These are phyloP conservation scores for Tetragonia tetragonoides DNA, from an alignment of 148 eudicot genomes.

Conservation along the genomic window DNA sequence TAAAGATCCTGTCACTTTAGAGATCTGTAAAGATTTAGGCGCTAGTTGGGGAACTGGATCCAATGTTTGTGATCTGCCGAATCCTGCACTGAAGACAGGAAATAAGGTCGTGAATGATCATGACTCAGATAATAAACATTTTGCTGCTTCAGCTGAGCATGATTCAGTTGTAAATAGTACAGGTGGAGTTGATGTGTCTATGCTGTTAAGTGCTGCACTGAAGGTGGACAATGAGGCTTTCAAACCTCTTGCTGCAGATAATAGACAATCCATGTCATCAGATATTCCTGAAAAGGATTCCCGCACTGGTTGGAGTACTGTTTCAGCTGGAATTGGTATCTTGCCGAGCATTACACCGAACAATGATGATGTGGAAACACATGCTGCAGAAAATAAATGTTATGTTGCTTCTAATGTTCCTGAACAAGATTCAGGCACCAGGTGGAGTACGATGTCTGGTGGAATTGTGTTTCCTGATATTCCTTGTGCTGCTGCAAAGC, in stretches of 20 bases:
- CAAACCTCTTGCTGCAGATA: constrained; percentile 13
- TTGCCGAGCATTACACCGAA: constrained; percentile 7
- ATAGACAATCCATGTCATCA: constrained; percentile 5
- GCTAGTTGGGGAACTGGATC: constrained; percentile 15
- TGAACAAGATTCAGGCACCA: constrained; percentile 13
- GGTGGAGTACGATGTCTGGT: constrained; percentile 24
- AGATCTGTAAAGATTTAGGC: constrained; percentile 14
- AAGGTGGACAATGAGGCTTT: constrained; percentile 15
- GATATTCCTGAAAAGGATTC: constrained; percentile 15
- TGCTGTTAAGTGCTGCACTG: constrained; percentile 19
- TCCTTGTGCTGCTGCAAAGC: constrained; percentile 17
- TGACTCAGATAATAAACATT: constrained; percentile 13
- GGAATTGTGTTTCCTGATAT: constrained; percentile 21
- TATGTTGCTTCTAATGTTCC: constrained; percentile 6
- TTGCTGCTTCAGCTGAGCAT: constrained; percentile 19
- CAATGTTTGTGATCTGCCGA: constrained; percentile 16
- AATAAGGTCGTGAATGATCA: constrained; percentile 13
- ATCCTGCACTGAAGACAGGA: not conserved
- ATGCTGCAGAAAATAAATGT: constrained; percentile 12
- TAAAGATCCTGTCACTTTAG: constrained; percentile 17
- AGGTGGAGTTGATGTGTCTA: constrained; percentile 17
- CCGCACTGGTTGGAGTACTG: constrained; percentile 15
- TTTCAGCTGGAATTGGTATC: constrained; percentile 7
- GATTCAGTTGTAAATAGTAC: constrained; percentile 13
- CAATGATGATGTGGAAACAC: not conserved